Conservation (phyloP, 164 flowering plant species). For the Magnolia officinalis region DNA sequence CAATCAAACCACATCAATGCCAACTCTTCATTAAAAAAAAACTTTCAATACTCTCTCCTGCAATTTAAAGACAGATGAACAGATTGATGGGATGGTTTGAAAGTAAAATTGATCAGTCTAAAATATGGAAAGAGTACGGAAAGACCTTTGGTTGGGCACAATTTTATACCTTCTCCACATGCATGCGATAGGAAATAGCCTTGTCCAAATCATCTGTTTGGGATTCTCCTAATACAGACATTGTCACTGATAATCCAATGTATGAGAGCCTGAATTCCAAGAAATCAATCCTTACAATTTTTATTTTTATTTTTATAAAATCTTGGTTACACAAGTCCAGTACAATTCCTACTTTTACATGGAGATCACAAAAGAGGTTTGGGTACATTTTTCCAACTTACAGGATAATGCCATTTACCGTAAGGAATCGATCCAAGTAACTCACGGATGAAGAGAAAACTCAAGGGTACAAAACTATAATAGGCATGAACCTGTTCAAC, state of each 20-base stretch:
- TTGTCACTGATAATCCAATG: constrained; percentile 71
- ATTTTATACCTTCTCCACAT: constrained; percentile 47
- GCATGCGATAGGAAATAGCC: constrained; percentile 33
- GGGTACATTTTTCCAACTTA: constrained; percentile 33
- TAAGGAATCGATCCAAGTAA: constrained; percentile 87
- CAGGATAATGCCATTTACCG: constrained; percentile 59
- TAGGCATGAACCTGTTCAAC: constrained; percentile 55
- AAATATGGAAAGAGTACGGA: background rate
- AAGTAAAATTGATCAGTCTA: background rate
- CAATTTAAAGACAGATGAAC: constrained; percentile 7
- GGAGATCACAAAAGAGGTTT: background rate
- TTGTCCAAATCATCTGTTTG: constrained; percentile 38
- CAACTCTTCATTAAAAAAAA: constrained; percentile 45
- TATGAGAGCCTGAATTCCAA: constrained; percentile 72
- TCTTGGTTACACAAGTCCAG: background rate
- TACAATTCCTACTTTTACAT: background rate
- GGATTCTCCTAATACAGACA: constrained; percentile 43
- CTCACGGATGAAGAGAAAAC: constrained; percentile 58
- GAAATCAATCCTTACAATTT: constrained; percentile 54
- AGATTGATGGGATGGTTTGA: background rate
- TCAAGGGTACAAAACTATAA: constrained; percentile 69
- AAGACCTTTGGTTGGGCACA: constrained; percentile 10
- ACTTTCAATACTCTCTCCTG: constrained; percentile 79
- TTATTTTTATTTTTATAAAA: constrained; percentile 23
- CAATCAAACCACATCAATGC: constrained; percentile 25